A percentile compares a stretch with the other conserved stretches of the same genome.
phyloP scores from a whole-genome alignment of 75 land plant genomes.

The Pinus albicaulis region DNA sequence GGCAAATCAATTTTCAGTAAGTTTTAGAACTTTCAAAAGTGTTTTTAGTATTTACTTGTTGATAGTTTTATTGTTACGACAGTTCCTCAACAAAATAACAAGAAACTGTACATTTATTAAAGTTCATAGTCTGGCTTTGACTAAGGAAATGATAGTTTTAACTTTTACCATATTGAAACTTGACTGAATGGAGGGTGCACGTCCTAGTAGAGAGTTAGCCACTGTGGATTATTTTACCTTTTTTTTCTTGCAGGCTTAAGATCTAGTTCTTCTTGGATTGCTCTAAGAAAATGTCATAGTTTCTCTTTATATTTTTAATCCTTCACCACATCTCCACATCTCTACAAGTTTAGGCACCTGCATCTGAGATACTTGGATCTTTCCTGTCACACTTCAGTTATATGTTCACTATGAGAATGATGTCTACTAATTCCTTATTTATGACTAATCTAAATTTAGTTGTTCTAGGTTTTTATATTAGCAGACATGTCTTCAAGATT shows the following conservation, averaged over 20 bases:
- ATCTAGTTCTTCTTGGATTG: background rate
- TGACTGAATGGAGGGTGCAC: background rate
- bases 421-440: no score
- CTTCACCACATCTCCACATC: background rate
- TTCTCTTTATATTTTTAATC: background rate
- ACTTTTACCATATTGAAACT: no score
- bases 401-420: no score
- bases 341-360: background rate
- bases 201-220: background rate
- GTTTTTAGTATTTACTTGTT: background rate
- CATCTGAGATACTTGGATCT: background rate
- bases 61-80: background rate
- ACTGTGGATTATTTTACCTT: background rate
- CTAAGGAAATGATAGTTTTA: background rate
- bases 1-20: constrained; percentile 97
- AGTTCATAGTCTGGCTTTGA: background rate
- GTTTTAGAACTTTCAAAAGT: constrained; percentile 9
- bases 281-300: background rate
- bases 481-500: no score
- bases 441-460: no score
- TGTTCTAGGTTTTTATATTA: no score
- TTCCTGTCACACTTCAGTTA: no score
- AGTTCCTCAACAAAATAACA: background rate
- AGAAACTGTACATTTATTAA: background rate
- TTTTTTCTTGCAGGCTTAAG: background rate